Base-by-base conservation (phyloP, 306 rosid species). In the Trifolium subterraneum region DNA sequence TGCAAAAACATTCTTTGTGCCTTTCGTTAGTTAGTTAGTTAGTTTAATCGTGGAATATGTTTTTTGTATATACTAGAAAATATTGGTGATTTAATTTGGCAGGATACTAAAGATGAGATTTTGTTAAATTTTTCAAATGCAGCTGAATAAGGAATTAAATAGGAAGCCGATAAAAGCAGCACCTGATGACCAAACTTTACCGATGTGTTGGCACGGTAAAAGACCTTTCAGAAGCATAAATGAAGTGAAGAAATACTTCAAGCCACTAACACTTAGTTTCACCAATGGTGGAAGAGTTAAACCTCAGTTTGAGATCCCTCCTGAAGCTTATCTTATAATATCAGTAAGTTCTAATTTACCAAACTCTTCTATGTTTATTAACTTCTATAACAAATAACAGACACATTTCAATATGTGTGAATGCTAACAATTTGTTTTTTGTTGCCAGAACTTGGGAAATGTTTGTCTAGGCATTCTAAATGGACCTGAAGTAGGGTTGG, bases 401-500 rank as follows among this genome's bases (percentile, higher is more conserved):
- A 58, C 44, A 33, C 51, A 58, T 55, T 48, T 25, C 78, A 31
- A 41, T 41, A 13, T 44, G 16, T 68, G 50, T 69, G 45, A 67
- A 79, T 72, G 75, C 48, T 80, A 31, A 77, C 59, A 23, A 56
- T 18, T n/a, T 25, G 62, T 75, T 51, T 29, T 22, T 74, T 48
- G 33, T 15, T 82, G 52, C 45, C 80, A 89, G 96, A 80, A 83
- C 68, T 42, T 47, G 70, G 96, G 98, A 75, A 93, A 91, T 81
- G 97, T 88, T 77, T 93, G 96, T 85, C 82, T 93, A 51, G 98
- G 98, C 51, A 91, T 93, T 84, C 87, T 93, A 15, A 82, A 91
- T 51, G 96, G 98, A 19, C 15, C 83, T 47, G 96, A 91, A 84
- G 81, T 83, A 22, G 96, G 94, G 27, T 79, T 89, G 69, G 83